phyloP scores from a whole-genome alignment of 805 yeast species.

The Yarrowia bubula region DNA sequence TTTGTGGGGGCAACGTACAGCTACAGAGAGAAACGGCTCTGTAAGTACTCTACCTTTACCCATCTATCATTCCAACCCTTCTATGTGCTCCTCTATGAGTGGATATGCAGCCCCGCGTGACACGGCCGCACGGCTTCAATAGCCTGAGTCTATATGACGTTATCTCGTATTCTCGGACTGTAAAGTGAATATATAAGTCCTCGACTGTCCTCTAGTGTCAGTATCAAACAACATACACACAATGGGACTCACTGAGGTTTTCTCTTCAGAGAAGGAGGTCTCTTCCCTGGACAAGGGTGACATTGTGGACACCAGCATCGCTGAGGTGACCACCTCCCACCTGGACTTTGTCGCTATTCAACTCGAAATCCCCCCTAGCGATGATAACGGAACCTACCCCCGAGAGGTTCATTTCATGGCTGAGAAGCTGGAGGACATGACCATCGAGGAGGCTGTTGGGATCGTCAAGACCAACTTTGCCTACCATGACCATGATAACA shows the following conservation, averaged over 20 bases:
- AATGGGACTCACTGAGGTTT: constrained; percentile 4
- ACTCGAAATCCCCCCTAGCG: constrained; percentile 10
- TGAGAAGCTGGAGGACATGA: constrained; percentile 42
- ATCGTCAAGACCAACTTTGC: constrained; percentile 44
- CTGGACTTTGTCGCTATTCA: constrained; percentile 8
- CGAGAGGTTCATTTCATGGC: constrained; percentile 42
- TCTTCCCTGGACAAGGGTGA: neutral
- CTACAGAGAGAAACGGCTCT: too few species aligned
- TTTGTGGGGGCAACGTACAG: too few species aligned
- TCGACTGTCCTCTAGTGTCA: neutral
- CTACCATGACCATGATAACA: constrained; percentile 49
- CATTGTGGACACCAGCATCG: neutral
- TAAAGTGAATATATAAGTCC: neutral
- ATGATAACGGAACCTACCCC: constrained; percentile 2
- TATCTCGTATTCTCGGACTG: neutral
- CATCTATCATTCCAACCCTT: neutral
- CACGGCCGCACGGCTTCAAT: neutral
- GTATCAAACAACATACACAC: neutral
- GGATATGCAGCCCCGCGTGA: neutral
- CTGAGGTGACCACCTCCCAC: neutral
- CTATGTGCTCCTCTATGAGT: neutral
- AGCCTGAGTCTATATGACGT: neutral
- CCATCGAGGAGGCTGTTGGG: constrained; percentile 43
- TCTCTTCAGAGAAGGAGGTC: constrained; percentile 4
- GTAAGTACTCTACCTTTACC: too few species aligned